phyloP scores from a whole-genome alignment of 2,329 filamentous ascomycete species.

The Thielaviopsis ethacetica region DNA sequence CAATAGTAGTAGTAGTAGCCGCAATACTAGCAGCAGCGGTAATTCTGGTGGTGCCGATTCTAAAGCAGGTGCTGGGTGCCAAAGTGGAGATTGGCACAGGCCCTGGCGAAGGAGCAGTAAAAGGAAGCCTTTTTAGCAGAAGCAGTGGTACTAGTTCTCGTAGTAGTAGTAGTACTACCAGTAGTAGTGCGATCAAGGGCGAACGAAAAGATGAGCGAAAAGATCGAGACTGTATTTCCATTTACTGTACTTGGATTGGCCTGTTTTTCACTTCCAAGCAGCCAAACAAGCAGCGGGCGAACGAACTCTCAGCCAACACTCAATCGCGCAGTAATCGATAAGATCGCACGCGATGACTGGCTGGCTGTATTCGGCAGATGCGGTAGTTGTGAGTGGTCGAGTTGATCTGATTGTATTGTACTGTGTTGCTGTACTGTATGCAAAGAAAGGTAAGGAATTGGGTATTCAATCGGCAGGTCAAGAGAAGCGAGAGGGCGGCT shows the following conservation, averaged over 20 bases:
- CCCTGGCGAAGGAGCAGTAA: background rate
- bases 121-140: background rate
- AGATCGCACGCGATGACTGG: too few species aligned
- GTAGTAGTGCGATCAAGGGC: background rate
- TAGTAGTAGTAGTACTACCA: too few species aligned
- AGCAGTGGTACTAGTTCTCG: too few species aligned
- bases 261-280: background rate
- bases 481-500: too few species aligned
- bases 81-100: background rate
- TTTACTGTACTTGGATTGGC: background rate
- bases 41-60: background rate
- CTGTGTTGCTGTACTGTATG: too few species aligned
- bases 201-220: background rate
- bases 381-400: background rate
- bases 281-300: background rate
- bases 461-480: too few species aligned
- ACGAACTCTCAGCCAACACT: too few species aligned
- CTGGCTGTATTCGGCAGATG: background rate
- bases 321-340: too few species aligned
- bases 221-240: background rate
- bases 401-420: too few species aligned
- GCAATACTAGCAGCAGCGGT: background rate
- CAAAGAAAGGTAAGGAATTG: too few species aligned
- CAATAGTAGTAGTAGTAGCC: background rate
- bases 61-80: background rate